phyloP scores from a whole-genome alignment of 2,329 filamentous ascomycete species.

The Bipolaris oryzae region DNA sequence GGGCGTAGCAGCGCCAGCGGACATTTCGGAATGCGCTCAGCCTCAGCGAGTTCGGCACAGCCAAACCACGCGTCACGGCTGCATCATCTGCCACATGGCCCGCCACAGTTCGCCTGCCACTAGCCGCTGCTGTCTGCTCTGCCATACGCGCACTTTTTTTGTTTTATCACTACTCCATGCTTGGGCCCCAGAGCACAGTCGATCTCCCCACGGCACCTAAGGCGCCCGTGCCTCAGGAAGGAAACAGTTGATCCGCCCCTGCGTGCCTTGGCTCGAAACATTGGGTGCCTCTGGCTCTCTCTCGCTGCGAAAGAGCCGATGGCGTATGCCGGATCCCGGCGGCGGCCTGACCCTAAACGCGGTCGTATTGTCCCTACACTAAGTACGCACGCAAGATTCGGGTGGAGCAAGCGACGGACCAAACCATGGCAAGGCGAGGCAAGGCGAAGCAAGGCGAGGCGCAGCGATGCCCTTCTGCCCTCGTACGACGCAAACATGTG shows the following conservation, averaged over 20 bases:
- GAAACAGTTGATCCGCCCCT: conserved; percentile 30
- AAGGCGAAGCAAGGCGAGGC: conserved; percentile 19
- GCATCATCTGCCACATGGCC: conserved; percentile 20
- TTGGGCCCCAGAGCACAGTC: background rate
- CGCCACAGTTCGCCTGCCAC: background rate
- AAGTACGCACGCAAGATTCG: background rate
- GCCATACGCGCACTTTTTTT: too few relatives aligned
- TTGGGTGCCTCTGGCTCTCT: conserved; percentile 14
- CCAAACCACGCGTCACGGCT: conserved; percentile 13
- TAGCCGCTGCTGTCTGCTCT: too few relatives aligned
- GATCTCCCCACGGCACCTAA: background rate
- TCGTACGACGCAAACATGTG: conserved; percentile 15
- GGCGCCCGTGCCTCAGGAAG: conserved; percentile 21
- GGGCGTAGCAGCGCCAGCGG: conserved; percentile 37
- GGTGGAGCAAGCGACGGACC: conserved; percentile 4
- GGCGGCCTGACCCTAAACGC: conserved; percentile 6
- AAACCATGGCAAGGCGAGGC: conserved; percentile 10
- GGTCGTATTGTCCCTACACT: conserved; percentile 1
- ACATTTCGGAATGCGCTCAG: conserved; percentile 37
- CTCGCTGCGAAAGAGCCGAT: background rate
- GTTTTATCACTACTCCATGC: too few relatives aligned
- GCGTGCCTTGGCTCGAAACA: conserved; percentile 24
- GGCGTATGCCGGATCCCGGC: conserved; percentile 14
- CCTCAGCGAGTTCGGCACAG: conserved; percentile 30
- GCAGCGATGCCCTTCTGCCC: conserved; percentile 15